phyloP scores from a whole-genome alignment of 129 eudicot genomes.

The Oenanthe sinensis region DNA sequence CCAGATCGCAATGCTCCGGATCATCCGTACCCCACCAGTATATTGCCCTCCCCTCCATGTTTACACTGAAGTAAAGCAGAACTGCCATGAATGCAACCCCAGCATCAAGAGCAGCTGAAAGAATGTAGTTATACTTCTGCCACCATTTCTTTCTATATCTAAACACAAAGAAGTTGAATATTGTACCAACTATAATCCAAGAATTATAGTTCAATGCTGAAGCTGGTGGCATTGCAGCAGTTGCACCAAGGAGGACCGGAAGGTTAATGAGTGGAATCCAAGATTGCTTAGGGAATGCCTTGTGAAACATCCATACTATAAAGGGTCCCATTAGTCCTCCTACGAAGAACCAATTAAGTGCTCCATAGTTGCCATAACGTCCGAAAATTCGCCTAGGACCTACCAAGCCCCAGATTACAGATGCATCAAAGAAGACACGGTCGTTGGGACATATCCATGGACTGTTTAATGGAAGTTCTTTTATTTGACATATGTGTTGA shows the following conservation, averaged over 20 bases:
- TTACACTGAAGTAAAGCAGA: constrained; percentile 40
- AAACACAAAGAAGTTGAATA: constrained; percentile 53
- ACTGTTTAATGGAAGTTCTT: constrained; percentile 43
- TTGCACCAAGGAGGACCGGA: constrained; percentile 51
- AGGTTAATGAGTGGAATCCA: constrained; percentile 58
- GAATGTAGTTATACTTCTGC: constrained; percentile 68
- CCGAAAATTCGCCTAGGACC: constrained; percentile 72
- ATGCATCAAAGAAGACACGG: constrained; percentile 53
- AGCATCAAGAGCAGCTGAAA: constrained; percentile 74
- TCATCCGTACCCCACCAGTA: constrained; percentile 57
- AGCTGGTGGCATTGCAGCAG: constrained; percentile 60
- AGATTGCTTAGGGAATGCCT: constrained; percentile 34
- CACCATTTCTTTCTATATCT: constrained; percentile 64
- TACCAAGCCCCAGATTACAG: constrained; percentile 70
- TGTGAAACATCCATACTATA: constrained; percentile 42
- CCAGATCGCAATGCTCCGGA: constrained; percentile 34
- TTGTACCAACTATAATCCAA: constrained; percentile 49
- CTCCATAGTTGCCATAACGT: constrained; percentile 36
- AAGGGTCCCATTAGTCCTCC: constrained; percentile 50
- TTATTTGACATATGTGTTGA: constrained; percentile 43
- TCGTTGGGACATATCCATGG: constrained; percentile 74
- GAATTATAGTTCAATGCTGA: constrained; percentile 44
- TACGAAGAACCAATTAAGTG: constrained; percentile 56
- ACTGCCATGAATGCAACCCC: constrained; percentile 77
- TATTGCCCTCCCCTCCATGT: constrained; percentile 18